Base-by-base conservation (phyloP, 176 grass and related monocot species). In the Metroxylon sagu region DNA sequence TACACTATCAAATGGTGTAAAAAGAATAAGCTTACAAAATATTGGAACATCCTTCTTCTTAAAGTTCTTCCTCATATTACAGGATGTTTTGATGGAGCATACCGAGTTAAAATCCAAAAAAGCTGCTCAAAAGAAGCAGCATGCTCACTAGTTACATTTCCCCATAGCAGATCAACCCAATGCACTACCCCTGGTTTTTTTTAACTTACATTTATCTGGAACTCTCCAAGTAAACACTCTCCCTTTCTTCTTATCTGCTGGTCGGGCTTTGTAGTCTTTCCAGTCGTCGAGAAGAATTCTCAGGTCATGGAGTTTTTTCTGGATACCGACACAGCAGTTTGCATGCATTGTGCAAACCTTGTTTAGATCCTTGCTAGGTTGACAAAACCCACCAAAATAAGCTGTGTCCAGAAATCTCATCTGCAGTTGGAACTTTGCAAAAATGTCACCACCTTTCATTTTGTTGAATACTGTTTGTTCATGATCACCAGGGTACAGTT, bases 381-480 rank as follows among this genome's bases (percentile, higher is more conserved):
- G 49, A 25, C 89, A 94, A 53, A 94, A 77, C 3, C 77, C 62
- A 4, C 68, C 63, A 51, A 79, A 75, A 28, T 67, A 28, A 6
- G 49, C 62, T 25, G 74, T 76, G 48, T 88, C 71, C 16, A 95
- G 57, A 66, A 79, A 82, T 58, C 28, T 19, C 18, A 95, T 25
- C 30, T 26, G 59, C 26, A 74, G 54, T 17, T 64, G 52, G 0
- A 78, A 53, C 10, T 53, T 12, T 16, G 16, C 21, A 7, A 29
- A 65, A 21, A 72, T 50, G 18, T 2, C 2, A 15, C 82, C 73
- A 43, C 12, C 17, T 69, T 79, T 88, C 60, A 88, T 80, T 5
- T 56, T 0, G 52, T 73, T 26, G 77, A 96, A 87, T 18, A 96
- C 91, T 60, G 76, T 79, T 70, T 96, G 86, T 53, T 96, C 86